Base-by-base conservation (phyloP, 805 yeast genomes). In the Kodamaea hsintzibuensis region DNA sequence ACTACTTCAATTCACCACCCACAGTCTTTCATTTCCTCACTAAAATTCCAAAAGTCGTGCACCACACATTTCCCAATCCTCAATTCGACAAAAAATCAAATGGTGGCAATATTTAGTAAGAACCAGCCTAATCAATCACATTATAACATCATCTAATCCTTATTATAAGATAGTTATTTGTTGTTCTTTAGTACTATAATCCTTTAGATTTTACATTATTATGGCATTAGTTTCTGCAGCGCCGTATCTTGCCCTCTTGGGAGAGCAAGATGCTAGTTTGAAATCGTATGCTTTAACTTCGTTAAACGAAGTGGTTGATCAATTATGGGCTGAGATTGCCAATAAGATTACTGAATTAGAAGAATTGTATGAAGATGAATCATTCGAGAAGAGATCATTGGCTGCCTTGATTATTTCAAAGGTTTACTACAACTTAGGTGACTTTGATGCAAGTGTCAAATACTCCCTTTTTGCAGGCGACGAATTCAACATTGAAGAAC, bases 311-410 rank as follows among this genome's bases (percentile, higher is more conserved):
- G 82, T 88, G 49, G 97, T 91, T 50, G 96, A 91, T 73, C 92
- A 90, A 70, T 80, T 91, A 55, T 95, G 99, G 99, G 91, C 99
- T 2, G 98, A 95, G 76, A 89, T 95, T 54, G 96, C 99, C 54
- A 95, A 95, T 73, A 85, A 82, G 65, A 83, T 95, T 57, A 78
- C 89, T 27, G 91, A 89, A 52, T 88, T 95, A 64, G 99, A 95
- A 74, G 96, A 91, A 59, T 77, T 95, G 52, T 91, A 86, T 64
- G 98, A 95, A 72, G 96, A 93, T 68, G 80, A 82, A 55, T 70
- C 79, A 19, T 95, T 93, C 71, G 84, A 84, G 52, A 84, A 88
- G 57, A 82, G 96, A 61, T 74, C 82, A 47, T 79, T 93, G 65
- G 98, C 98, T 7, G 98, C 99, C 1, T 78, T 95, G 55, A 82